These are phyloP conservation scores for Phytopythium montanum DNA, from an alignment of 352 stramenopile genomes.

Conservation along the genomic window DNA sequence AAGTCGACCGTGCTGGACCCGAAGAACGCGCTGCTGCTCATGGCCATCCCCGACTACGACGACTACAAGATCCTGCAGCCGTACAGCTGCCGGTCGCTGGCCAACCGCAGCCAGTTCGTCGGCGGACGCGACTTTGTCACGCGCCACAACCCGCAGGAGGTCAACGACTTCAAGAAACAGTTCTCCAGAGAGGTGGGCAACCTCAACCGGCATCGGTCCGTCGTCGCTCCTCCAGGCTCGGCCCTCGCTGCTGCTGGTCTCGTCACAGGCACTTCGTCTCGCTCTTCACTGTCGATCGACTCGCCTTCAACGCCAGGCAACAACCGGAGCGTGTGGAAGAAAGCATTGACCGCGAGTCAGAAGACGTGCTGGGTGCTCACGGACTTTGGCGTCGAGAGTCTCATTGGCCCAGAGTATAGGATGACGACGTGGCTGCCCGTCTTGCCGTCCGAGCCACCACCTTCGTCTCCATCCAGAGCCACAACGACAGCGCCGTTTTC, in stretches of 20 bases:
- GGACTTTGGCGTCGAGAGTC: conserved; percentile 44
- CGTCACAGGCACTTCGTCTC: conserved; percentile 10
- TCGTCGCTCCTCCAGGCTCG: conserved; percentile 39
- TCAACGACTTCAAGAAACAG: conserved; percentile 73
- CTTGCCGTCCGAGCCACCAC: conserved; percentile 19
- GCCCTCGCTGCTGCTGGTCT: conserved; percentile 22
- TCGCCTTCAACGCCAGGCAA: conserved; percentile 17
- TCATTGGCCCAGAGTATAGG: conserved; percentile 63
- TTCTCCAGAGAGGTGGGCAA: conserved; percentile 70
- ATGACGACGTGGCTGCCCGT: conserved; percentile 49
- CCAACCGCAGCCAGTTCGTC: conserved; percentile 60
- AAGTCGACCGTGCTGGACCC: conserved; percentile 69
- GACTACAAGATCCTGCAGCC: conserved; percentile 75
- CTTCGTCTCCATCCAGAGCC: background rate
- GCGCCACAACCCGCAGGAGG: conserved; percentile 65
- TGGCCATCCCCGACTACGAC: conserved; percentile 75
- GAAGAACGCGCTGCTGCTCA: conserved; percentile 64
- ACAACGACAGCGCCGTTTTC: conserved; percentile 10
- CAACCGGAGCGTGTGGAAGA: conserved; percentile 36
- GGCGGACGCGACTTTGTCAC: conserved; percentile 68
- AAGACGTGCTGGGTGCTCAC: conserved; percentile 73
- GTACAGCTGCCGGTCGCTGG: conserved; percentile 66
- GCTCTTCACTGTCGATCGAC: conserved; percentile 11
- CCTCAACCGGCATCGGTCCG: conserved; percentile 56
- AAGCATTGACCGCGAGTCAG: conserved; percentile 38